Evolutionary conservation across 2,329 filamentous ascomycete genomes (phyloP), one percentile per base, ranked within the genome.

Genomic region (Bipolaris cookei): DNA sequence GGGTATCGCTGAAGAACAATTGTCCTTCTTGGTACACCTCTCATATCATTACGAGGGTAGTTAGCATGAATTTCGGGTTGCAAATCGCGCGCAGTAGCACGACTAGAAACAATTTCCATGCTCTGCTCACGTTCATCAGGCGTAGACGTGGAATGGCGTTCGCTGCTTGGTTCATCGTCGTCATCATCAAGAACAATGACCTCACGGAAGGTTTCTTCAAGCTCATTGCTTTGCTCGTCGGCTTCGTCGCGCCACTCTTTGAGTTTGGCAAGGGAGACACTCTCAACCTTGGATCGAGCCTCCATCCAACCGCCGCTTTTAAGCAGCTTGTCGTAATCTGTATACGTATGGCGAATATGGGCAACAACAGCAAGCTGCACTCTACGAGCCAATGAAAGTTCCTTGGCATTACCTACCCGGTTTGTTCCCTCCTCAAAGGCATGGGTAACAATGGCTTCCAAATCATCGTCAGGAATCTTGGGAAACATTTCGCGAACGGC

Each of bases 131-230:
- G 65, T 43, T 66, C 68, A 48, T 70, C 63, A 34, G 59, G 63
- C 20, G 64, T 67, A 10, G 63, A 57, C 21, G 51, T 38, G 13
- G 65, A 63, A 8, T 76, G 77, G 48, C 79, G 73, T 52, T 79
- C 78, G 47, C 61, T 62, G 39, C 59, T 59, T 18, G 78, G 77
- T 41, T 85, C 83, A 51, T 87, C 84, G 63, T 86, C 84, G 66
- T 87, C 84, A 66, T 87, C 84, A 51, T 86, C 85, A 53, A 88
- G 83, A 51, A 88, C 82, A 64, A 88, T 87, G 56, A 87, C 83
- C 71, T 88, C 86, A 47, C 84, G 82, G 51, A 88, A 84, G 28
- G 86, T 83, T 63, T 88, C 85, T 67, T 88, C 85, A 20, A 87
- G 76, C 50, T 84, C 83, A 41, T 79, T 68, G 69, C 82, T 76